These are phyloP conservation scores for Glycine latifolia DNA, from an alignment of 306 rosid species.

Conservation along the genomic window DNA sequence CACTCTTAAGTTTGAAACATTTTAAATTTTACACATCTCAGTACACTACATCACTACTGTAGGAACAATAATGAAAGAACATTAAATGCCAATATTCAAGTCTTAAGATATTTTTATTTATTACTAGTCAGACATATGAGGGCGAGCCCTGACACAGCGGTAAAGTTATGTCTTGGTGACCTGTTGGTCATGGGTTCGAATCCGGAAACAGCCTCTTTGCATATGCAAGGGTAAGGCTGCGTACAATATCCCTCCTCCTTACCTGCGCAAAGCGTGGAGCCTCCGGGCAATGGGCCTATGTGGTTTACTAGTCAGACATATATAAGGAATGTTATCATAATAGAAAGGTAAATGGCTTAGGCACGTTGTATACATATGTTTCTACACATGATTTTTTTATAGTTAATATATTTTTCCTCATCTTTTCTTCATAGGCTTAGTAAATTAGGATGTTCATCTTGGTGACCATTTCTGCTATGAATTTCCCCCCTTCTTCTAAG, in stretches of 20 bases:
- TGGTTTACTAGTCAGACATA: constrained; percentile 20
- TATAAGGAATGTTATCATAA: background rate
- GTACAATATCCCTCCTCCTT: too few relatives aligned
- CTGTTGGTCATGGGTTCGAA: too few relatives aligned
- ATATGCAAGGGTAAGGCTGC: too few relatives aligned
- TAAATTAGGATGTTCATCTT: background rate
- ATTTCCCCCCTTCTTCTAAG: background rate
- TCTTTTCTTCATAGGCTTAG: background rate
- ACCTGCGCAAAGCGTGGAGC: too few relatives aligned
- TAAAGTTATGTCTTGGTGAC: too few relatives aligned
- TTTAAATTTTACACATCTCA: constrained; percentile 17
- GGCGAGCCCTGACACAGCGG: too few relatives aligned
- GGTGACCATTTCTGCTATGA: constrained; percentile 1
- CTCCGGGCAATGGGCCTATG: too few relatives aligned
- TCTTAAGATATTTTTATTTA: constrained; percentile 10
- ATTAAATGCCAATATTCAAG: background rate
- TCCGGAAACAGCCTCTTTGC: too few relatives aligned
- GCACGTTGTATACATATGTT: background rate
- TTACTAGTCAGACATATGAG: constrained; percentile 17
- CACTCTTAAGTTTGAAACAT: background rate
- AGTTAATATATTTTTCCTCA: background rate
- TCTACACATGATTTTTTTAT: background rate
- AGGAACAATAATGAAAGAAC: background rate
- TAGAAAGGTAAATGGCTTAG: constrained; percentile 10
- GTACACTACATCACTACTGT: background rate